Evolutionary conservation across 2,329 filamentous ascomycete species (phyloP).

Genomic region (Fusarium multiceps): DNA sequence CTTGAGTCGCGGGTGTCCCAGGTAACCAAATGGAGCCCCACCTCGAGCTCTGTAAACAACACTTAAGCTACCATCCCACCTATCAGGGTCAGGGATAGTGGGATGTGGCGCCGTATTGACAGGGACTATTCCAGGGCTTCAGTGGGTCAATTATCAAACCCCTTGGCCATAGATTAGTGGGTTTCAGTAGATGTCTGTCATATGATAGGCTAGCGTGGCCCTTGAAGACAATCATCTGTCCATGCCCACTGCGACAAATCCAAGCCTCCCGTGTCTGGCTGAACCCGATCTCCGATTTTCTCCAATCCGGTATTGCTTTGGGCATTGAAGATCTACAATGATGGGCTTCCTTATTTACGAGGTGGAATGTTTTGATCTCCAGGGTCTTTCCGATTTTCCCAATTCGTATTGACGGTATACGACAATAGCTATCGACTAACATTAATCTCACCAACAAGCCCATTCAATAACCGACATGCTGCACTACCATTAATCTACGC

Average conservation of each 20-base stretch:
- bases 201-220: conserved; percentile 18
- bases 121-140: conserved; percentile 25
- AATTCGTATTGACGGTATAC: not conserved
- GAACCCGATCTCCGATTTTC: conserved; percentile 36
- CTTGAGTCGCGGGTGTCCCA: conserved; percentile 38
- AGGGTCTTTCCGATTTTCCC: not conserved
- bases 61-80: conserved; percentile 27
- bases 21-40: conserved; percentile 40
- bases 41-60: conserved; percentile 43
- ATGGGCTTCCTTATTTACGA: conserved; percentile 12
- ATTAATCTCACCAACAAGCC: not conserved
- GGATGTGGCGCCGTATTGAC: conserved; percentile 33
- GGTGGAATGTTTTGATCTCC: not conserved
- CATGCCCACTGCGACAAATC: conserved; percentile 16
- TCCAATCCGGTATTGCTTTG: conserved; percentile 20
- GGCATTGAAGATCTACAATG: conserved; percentile 17
- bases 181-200: conserved; percentile 6
- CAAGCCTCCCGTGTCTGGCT: conserved; percentile 33
- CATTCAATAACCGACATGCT: not conserved
- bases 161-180: conserved; percentile 22
- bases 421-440: too few species aligned
- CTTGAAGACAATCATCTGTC: conserved; percentile 12
- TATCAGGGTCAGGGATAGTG: conserved; percentile 35
- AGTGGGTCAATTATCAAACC: conserved; percentile 18
- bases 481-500: conserved; percentile 6